Base-by-base conservation (phyloP, 129 eudicot genomes). In the Ambrosia trifida region DNA sequence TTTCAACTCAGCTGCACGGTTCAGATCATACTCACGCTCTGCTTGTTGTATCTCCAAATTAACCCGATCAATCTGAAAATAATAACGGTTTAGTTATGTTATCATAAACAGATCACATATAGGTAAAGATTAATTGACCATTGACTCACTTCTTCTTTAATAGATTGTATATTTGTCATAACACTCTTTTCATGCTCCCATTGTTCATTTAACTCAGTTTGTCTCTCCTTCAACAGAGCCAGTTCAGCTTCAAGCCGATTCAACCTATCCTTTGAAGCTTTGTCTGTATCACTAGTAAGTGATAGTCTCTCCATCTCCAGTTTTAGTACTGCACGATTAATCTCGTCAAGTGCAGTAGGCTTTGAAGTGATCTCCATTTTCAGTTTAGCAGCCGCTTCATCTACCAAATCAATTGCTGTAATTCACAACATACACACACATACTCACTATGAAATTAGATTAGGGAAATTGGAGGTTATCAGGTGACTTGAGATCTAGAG, bases 301-400 rank as follows among this genome's bases (percentile, higher is more conserved):
- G 97, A 95, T 1, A 95, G 84, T 78, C 96, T 95, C 74, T 95
- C 99, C 99, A 95, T 95, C 80, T 95, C 99, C 57, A 88, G 76
- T 66, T 95, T 95, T 66, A 95, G 62, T 9, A 95, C 97, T 13
- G 96, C 77, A 32, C 99, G 89, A 70, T 95, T 83, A 43, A 95
- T 95, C 68, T 95, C 99, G 86, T 95, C 99, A 36, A 95, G 97
- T 24, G 96, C 96, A 3, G 97, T 95, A 44, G 99, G 99, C 74
- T 95, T 95, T 63, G 99, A 95, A 51, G 99, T 95, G 49, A 95
- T 95, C 82, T 95, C 99, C 97, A 95, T 95, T 79, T 95, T 95
- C 76, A 95, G 78, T 79, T 95, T 95, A 10, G 99, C 99, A 73
- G 99, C 99, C 5, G 99, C 97, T 83, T 95, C 97, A 78, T 95